Evolutionary conservation across 2,329 filamentous ascomycete genomes (phyloP), one percentile per base, ranked within the genome.

Genomic region (Neofusicoccum umdonicola): DNA sequence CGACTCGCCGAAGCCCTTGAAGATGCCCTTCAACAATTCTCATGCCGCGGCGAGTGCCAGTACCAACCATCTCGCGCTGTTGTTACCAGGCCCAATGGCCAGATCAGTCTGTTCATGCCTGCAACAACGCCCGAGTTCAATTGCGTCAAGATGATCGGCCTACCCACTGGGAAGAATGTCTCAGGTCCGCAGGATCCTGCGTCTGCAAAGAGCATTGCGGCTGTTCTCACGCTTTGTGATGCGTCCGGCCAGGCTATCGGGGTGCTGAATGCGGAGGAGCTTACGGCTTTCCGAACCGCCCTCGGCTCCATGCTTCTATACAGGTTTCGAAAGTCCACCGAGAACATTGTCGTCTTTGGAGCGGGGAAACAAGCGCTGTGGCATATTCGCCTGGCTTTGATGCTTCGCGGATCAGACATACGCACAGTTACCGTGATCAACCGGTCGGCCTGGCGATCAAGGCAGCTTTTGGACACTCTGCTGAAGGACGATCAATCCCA

Each of bases 201-300:
- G 22, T 22, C 22, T 22, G 22, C 22, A 22, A 22, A 22, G 22
- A 22, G 22, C 22, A 22, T 22, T 22, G 22, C 22, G 22, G 22
- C 22, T 22, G 22, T 22, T 22, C 22, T 22, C 22, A 22, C 22
- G 22, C 22, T 22, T 3, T 22, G 22, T 22, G 22, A 22, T 22
- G 22, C 22, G 3, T 22, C 22, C 22, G 22, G 22, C 22, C 22
- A 22, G 3, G 22, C 22, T 22, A 22, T 22, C 3, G 91, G 89
- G 4, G 83, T 94, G 64, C 78, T 95, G 42, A 89, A 92, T 70
- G 90, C 91, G 15, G 85, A 85, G 66, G 88, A 90, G 51, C 79
- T 94, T 37, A 95, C 92, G 0, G 91, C 90, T 3, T 95, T 94
- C 76, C 87, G 92, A 66, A 95, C 92, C 0, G 90, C 91, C 0